Percentiles rank a stretch among this genome's conserved stretches.
Conservation (phyloP, 805 yeast species). For the Candida tammaniensis region DNA sequence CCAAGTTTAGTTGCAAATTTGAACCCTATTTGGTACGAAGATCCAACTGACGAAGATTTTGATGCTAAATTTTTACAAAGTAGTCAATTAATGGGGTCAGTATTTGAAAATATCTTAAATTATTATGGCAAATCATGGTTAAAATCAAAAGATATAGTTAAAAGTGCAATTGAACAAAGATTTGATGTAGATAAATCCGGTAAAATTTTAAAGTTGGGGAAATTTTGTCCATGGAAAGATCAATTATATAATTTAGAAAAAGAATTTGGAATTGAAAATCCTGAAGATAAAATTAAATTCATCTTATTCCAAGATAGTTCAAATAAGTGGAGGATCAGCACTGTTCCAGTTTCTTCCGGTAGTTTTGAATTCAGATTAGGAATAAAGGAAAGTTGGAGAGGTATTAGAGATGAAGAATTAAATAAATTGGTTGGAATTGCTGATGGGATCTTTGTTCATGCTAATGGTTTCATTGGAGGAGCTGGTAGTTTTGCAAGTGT, state of each 20-base stretch:
- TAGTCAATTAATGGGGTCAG: conserved; percentile 76
- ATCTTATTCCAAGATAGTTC: conserved; percentile 79
- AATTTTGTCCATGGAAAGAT: conserved; percentile 93
- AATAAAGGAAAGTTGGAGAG: conserved; percentile 90
- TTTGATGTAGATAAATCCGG: conserved; percentile 64
- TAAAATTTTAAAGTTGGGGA: conserved; percentile 67
- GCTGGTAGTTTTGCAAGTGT: conserved; percentile 78
- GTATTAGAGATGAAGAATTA: conserved; percentile 86
- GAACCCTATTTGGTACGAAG: conserved; percentile 84
- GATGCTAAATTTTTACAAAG: conserved; percentile 71
- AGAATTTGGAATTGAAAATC: conserved; percentile 48
- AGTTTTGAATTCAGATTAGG: conserved; percentile 85
- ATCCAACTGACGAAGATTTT: conserved; percentile 59
- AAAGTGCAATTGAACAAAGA: conserved; percentile 64
- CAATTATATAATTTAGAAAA: conserved; percentile 76
- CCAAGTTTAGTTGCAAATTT: conserved; percentile 75
- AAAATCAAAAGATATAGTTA: conserved; percentile 81
- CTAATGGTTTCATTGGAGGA: conserved; percentile 97
- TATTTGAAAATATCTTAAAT: conserved; percentile 64
- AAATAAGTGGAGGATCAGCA: conserved; percentile 79
- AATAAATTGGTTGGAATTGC: conserved; percentile 73
- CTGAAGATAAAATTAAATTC: conserved; percentile 54
- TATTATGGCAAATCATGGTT: conserved; percentile 84
- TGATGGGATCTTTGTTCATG: conserved; percentile 90
- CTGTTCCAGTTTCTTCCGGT: conserved; percentile 77